A percentile compares a stretch with the other conserved stretches of the same genome.
Evolutionary conservation across 305 asterid species (phyloP).

Genomic region (Fraxinus sp.): DNA sequence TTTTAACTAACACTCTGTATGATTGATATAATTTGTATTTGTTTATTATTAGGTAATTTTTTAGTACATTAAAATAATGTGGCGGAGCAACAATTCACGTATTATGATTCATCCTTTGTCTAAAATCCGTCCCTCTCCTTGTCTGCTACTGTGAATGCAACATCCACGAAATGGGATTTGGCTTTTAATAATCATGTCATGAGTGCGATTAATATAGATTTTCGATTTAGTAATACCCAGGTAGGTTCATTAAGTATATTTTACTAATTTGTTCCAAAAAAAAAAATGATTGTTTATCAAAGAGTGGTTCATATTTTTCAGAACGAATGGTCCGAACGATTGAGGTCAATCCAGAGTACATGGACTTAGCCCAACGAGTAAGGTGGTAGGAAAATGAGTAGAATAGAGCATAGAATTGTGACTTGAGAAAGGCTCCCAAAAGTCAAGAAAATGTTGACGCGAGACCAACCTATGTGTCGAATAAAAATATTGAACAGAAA

Average conservation of each 20-base stretch:
- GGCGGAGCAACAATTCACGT: constrained; percentile 57
- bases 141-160: constrained; percentile 48
- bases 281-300: not conserved
- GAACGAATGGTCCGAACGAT: not conserved
- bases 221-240: not conserved
- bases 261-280: not conserved
- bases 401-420: not conserved
- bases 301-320: not conserved
- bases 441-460: not conserved
- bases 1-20: constrained; percentile 28
- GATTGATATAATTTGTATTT: constrained; percentile 35
- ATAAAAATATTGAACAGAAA: not conserved
- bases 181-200: constrained; percentile 19
- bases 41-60: constrained; percentile 24
- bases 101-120: constrained; percentile 32
- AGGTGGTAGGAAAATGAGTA: not conserved
- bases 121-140: constrained; percentile 50
- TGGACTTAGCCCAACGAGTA: not conserved
- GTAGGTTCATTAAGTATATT: not conserved
- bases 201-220: constrained; percentile 15
- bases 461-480: not conserved
- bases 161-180: constrained; percentile 42
- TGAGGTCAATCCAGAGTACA: not conserved
- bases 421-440: not conserved
- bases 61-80: constrained; percentile 32